phyloP scores from a whole-genome alignment of 83 land plant genomes.

The Thuja plicata region DNA sequence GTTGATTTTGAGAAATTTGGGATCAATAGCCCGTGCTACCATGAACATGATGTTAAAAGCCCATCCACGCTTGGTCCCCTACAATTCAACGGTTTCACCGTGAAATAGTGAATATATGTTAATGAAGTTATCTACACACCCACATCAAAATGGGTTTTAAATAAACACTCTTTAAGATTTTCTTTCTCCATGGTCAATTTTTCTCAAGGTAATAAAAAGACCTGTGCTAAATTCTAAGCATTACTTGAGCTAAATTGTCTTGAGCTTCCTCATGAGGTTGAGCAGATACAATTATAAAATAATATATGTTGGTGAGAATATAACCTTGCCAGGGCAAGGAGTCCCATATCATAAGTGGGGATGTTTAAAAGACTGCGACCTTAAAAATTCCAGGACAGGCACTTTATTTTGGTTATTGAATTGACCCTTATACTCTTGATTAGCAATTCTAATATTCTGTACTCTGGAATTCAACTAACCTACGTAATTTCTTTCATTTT shows the following conservation, averaged over 20 bases:
- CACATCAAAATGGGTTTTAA: neutral
- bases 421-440: neutral
- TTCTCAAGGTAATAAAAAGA: neutral
- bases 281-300: neutral
- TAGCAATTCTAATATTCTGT: neutral
- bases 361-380: neutral
- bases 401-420: neutral
- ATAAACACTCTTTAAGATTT: neutral
- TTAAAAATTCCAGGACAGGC: neutral
- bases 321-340: neutral
- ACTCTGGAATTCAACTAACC: neutral
- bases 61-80: neutral
- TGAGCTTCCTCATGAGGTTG: too few relatives aligned
- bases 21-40: neutral
- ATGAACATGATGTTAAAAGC: neutral
- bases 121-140: neutral
- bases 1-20: too few relatives aligned
- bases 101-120: neutral
- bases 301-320: neutral
- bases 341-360: neutral
- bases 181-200: neutral
- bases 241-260: too few relatives aligned
- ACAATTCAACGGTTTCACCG: neutral
- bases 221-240: neutral
- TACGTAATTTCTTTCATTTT: neutral